Percentiles rank a stretch among this genome's conserved stretches.
phyloP scores from a whole-genome alignment of 1,284 basidiomycete species.

The Rhodofomes roseus region DNA sequence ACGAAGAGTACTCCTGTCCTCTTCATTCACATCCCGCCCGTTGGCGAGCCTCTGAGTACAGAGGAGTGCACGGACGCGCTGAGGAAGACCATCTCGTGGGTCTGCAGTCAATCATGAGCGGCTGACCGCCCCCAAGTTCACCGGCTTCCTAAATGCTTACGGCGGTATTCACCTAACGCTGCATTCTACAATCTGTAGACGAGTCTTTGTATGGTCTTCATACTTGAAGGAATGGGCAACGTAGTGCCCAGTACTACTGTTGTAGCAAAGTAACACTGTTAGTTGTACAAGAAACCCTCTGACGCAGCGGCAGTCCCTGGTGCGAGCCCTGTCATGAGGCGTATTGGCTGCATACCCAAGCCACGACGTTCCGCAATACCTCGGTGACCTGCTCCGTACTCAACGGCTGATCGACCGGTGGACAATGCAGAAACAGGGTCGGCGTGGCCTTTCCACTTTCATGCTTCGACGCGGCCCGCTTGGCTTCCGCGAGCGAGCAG shows the following conservation, averaged over 20 bases:
- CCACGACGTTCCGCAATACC: constrained; percentile 50
- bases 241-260: no score
- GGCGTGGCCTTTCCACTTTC: constrained; percentile 12
- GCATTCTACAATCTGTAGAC: no score
- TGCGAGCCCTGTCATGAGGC: no score
- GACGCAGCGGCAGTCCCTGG: no score
- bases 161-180: no score
- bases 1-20: constrained; percentile 35
- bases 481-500: constrained; percentile 28
- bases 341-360: constrained; percentile 41
- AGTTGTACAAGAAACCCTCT: no score
- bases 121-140: not conserved
- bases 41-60: constrained; percentile 50
- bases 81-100: constrained; percentile 51
- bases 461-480: constrained; percentile 8
- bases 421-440: constrained; percentile 67
- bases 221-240: no score
- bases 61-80: constrained; percentile 61
- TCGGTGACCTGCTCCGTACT: constrained; percentile 58
- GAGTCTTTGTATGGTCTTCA: no score
- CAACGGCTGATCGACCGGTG: constrained; percentile 57
- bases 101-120: constrained; percentile 25
- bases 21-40: constrained; percentile 66
- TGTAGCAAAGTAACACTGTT: no score
- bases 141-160: not conserved